phyloP scores from a whole-genome alignment of 2,329 filamentous ascomycete species.

The Sclerotiophoma versabilis region DNA sequence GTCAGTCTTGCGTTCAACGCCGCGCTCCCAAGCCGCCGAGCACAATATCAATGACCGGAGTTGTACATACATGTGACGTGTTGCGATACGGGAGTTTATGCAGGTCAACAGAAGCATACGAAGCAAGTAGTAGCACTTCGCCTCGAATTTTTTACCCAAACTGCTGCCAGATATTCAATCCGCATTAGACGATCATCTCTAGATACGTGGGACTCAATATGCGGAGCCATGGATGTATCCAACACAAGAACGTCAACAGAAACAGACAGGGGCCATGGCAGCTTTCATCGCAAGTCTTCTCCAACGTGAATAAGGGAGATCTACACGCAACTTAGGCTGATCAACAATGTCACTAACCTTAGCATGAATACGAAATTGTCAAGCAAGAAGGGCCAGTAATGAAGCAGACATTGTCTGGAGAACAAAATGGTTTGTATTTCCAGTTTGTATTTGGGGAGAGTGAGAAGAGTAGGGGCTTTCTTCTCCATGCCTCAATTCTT shows the following conservation, averaged over 20 bases:
- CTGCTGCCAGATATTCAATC: too few relatives aligned
- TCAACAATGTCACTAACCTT: not conserved
- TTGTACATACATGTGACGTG: not conserved
- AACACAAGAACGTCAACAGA: too few relatives aligned
- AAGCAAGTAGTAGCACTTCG: not conserved
- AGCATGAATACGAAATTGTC: not conserved
- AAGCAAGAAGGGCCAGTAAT: too few relatives aligned
- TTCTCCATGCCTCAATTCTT: not conserved
- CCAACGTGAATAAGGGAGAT: too few relatives aligned
- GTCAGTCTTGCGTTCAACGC: not conserved
- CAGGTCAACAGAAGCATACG: not conserved
- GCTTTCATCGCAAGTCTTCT: too few relatives aligned
- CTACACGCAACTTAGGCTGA: too few relatives aligned
- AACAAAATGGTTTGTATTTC: not conserved
- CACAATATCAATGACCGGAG: not conserved
- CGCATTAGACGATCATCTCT: too few relatives aligned
- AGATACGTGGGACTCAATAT: too few relatives aligned
- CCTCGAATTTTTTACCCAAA: too few relatives aligned
- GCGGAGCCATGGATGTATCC: too few relatives aligned
- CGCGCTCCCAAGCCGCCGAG: slow-evolving; percentile 1
- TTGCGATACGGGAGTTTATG: not conserved
- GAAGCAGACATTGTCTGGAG: not conserved
- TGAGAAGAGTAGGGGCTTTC: not conserved
- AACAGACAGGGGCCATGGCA: too few relatives aligned
- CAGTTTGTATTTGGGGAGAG: not conserved